Evolutionary conservation across 257 asterid genomes (phyloP).

Genomic region (Avicennia marina): DNA sequence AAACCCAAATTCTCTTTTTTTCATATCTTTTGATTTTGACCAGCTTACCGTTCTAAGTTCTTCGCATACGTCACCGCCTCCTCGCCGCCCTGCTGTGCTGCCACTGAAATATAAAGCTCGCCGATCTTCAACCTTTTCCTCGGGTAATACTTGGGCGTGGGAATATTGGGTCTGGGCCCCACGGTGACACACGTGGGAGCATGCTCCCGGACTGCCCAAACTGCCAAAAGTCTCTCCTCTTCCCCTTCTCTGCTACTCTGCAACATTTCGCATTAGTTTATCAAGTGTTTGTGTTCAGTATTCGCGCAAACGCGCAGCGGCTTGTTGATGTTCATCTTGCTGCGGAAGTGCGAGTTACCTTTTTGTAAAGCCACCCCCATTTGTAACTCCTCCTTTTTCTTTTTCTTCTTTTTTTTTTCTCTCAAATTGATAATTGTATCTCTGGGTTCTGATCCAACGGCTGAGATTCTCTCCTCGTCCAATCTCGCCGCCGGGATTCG

Average conservation of each 20-base stretch:
- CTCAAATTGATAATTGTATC: slow-evolving; percentile 20
- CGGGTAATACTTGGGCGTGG: too few species aligned
- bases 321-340: neutral
- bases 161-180: too few species aligned
- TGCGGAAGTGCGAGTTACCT: slow-evolving; percentile 17
- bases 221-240: too few species aligned
- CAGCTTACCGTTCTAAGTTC: slow-evolving; percentile 17
- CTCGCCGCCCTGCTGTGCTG: slow-evolving; percentile 25
- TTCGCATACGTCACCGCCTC: slow-evolving; percentile 15
- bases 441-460: slow-evolving; percentile 31
- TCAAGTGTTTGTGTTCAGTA: neutral
- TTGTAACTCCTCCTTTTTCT: neutral
- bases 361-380: slow-evolving; percentile 10
- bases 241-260: neutral
- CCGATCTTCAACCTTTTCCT: neutral
- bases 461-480: slow-evolving; percentile 18
- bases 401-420: slow-evolving; percentile 13
- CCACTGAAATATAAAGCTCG: slow-evolving; percentile 21
- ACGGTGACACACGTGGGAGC: too few species aligned
- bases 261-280: neutral
- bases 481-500: slow-evolving; percentile 27
- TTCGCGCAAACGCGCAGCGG: neutral
- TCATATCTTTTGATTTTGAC: slow-evolving; percentile 19
- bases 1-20: slow-evolving; percentile 13
- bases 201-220: too few species aligned